Conservation (phyloP, 2,329 filamentous ascomycete genomes). For the Exserohilum rostratum region DNA sequence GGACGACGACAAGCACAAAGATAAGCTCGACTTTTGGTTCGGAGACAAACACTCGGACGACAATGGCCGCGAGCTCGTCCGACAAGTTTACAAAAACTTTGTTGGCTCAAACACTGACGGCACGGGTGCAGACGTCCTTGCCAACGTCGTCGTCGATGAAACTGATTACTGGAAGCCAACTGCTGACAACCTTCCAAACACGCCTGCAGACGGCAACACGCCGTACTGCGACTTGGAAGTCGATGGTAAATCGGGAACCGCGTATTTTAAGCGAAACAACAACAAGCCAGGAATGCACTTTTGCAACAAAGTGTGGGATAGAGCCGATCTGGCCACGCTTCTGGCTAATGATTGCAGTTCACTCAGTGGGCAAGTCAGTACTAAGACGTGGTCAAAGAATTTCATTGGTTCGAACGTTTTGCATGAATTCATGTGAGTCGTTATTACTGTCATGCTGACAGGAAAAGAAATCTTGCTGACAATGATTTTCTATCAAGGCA, state of each 20-base stretch:
- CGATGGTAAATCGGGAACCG: constrained; percentile 9
- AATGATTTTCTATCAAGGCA: neutral
- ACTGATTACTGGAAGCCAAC: constrained; percentile 2
- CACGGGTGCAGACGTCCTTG: neutral
- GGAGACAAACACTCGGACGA: constrained; percentile 6
- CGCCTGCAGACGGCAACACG: constrained; percentile 2
- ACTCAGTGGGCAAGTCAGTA: neutral
- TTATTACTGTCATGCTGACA: neutral
- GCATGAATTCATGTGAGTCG: constrained; percentile 5
- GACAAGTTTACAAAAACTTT: constrained; percentile 12
- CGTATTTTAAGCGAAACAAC: constrained; percentile 9
- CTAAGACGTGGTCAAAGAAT: constrained; percentile 1
- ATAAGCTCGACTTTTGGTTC: constrained; percentile 7
- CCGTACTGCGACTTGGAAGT: constrained; percentile 1
- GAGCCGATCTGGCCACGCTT: constrained; percentile 1
- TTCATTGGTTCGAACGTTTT: constrained; percentile 4
- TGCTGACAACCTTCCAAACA: neutral
- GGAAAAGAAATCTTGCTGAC: too few relatives aligned
- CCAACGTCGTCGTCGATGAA: neutral
- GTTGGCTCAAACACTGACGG: constrained; percentile 6
- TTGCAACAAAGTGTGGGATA: constrained; percentile 10
- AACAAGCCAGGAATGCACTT: constrained; percentile 9
- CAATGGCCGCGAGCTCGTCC: constrained; percentile 1
- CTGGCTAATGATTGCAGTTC: neutral
- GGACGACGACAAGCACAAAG: constrained; percentile 9